A percentile compares a stretch with the other conserved stretches of the same genome.
These are phyloP conservation scores for Entomortierella lignicola DNA, from an alignment of 192 early-diverging fungal genomes.

Conservation along the genomic window DNA sequence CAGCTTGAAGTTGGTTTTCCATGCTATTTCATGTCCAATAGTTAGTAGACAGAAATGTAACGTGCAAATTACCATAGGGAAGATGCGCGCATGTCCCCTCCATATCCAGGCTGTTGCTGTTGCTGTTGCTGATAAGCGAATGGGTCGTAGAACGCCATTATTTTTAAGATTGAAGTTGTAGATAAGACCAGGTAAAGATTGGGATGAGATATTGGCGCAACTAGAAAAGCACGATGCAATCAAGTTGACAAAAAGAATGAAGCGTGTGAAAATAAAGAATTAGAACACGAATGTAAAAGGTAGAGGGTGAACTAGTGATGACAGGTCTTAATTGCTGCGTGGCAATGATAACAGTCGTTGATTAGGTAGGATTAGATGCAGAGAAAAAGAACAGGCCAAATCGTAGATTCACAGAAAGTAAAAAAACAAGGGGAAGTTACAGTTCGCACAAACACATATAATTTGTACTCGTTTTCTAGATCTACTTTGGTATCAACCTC, in stretches of 20 bases:
- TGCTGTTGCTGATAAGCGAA: slow-evolving; percentile 45
- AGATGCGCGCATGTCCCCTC: slow-evolving; percentile 13
- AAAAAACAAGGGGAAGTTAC: too few species aligned
- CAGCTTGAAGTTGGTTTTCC: background rate
- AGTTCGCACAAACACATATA: too few species aligned
- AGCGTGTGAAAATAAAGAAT: too few species aligned
- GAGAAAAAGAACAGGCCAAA: too few species aligned
- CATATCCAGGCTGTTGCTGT: slow-evolving; percentile 15
- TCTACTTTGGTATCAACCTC: too few species aligned
- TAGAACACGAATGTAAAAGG: background rate
- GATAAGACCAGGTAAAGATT: background rate
- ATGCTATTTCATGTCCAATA: background rate
- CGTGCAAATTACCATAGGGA: slow-evolving; percentile 8
- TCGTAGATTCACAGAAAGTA: too few species aligned
- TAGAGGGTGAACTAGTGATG: background rate
- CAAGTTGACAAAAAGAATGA: too few species aligned
- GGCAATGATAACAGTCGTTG: background rate
- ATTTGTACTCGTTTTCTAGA: too few species aligned
- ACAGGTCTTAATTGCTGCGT: too few species aligned
- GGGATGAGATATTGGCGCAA: slow-evolving; percentile 6
- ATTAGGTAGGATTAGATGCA: background rate
- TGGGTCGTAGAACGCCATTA: slow-evolving; percentile 46
- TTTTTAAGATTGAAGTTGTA: background rate
- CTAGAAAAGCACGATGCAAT: background rate
- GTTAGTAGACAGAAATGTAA: background rate